Evolutionary conservation across 148 eudicot genomes (phyloP), one percentile per base, ranked within the genome.

Genomic region (Persicaria tinctoria): DNA sequence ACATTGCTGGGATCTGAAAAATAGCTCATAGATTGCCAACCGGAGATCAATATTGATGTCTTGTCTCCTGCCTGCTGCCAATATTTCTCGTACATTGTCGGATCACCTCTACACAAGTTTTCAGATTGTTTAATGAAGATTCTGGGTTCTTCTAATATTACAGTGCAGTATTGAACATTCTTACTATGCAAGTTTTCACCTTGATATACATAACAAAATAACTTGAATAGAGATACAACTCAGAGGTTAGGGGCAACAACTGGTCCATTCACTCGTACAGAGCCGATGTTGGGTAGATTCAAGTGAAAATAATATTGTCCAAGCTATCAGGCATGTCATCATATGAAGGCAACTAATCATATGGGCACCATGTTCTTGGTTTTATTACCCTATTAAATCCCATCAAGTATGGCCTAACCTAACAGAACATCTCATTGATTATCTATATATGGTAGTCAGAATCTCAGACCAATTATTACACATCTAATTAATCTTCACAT

Each of bases 31-130:
- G 82, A 82, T 64, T 90, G 90, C 92, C 96, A 90, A 5, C 97
- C 97, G 5, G 90, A 64, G 68, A 92, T 89, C 66, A 85, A 81
- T 51, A 92, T 81, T 11, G 91, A 82, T 10, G 92, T 78, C 69
- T 83, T 84, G 78, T 89, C 92, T 18, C 96, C 92, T 20, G 84
- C 83, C 63, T 84, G 81, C 76, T 80, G 80, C 99, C 99, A 95
- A 77, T 81, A 92, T 66, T 57, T 79, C 86, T 92, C 96, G 59
- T 92, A 95, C 97, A 95, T 92, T 78, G 96, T 95, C 16, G 99
- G 98, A 87, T 95, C 97, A 0, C 99, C 99, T 78, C 99, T 95
- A 90, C 68, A 86, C 23, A 14, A 54, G 44, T 66, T 18, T 38
- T 66, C 48, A 66, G 47, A 44, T 12, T 41, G 48, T 41, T 63